Evolutionary conservation across 2,329 filamentous ascomycete species (phyloP).

Genomic region (Fusarium sp.): DNA sequence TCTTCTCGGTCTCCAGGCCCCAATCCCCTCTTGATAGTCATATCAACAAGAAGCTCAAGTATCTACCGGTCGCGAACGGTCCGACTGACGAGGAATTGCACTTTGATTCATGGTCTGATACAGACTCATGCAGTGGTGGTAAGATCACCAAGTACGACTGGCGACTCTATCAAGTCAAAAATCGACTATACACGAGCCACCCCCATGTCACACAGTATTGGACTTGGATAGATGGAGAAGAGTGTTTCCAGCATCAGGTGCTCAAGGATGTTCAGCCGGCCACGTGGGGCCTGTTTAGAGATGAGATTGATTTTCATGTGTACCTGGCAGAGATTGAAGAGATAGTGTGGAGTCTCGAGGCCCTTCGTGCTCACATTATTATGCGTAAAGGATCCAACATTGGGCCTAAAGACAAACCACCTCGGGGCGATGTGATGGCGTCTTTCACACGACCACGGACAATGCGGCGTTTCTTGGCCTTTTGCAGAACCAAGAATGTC

Average conservation of each 20-base stretch:
- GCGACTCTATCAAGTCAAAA: constrained; percentile 63
- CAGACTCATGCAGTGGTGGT: constrained; percentile 60
- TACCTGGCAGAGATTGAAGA: constrained; percentile 57
- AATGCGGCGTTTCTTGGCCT: constrained; percentile 60
- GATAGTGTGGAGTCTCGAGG: constrained; percentile 56
- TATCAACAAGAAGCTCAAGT: constrained; percentile 43
- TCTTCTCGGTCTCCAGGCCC: constrained; percentile 4
- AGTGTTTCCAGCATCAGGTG: constrained; percentile 63
- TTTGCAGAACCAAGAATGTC: constrained; percentile 56
- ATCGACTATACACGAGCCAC: constrained; percentile 56
- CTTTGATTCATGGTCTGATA: constrained; percentile 59
- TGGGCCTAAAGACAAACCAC: constrained; percentile 46
- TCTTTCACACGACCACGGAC: constrained; percentile 63
- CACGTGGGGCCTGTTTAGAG: constrained; percentile 60
- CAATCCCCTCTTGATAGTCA: constrained; percentile 29
- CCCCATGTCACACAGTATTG: constrained; percentile 63
- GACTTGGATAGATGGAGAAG: constrained; percentile 57
- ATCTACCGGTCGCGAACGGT: constrained; percentile 27
- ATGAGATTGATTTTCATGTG: constrained; percentile 61
- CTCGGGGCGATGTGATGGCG: constrained; percentile 59
- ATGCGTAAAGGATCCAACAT: constrained; percentile 46
- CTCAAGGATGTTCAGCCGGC: constrained; percentile 56
- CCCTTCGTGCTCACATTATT: constrained; percentile 54
- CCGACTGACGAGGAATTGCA: constrained; percentile 52
- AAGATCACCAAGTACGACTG: constrained; percentile 58